phyloP scores from a whole-genome alignment of 148 eudicot species.

The Dysphania ambrosioides region DNA sequence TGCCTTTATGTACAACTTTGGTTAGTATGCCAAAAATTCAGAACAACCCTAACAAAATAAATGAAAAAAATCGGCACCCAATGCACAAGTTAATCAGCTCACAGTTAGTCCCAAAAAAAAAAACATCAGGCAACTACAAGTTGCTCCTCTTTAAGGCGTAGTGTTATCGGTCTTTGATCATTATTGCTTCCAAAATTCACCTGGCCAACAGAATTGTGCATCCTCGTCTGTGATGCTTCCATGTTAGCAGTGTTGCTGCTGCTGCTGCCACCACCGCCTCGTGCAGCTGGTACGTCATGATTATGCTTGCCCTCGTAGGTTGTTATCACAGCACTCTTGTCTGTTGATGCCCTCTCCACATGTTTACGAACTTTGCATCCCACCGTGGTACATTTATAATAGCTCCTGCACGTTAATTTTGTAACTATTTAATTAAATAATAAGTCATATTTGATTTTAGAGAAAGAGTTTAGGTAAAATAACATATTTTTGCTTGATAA shows the following conservation, averaged over 20 bases:
- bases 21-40: neutral
- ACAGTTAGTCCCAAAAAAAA: too few species aligned
- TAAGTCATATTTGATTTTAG: too few species aligned
- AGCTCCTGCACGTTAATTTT: conserved; percentile 74
- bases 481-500: too few species aligned
- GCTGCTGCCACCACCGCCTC: conserved; percentile 35
- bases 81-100: neutral
- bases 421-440: too few species aligned
- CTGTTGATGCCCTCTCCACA: conserved; percentile 78
- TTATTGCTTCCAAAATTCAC: conserved; percentile 29
- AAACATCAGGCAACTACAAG: conserved; percentile 23
- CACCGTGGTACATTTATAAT: conserved; percentile 69
- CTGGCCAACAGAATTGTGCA: conserved; percentile 13
- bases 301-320: conserved; percentile 89
- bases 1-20: neutral
- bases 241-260: conserved; percentile 8
- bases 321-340: conserved; percentile 69
- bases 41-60: neutral
- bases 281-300: conserved; percentile 61
- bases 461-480: too few species aligned
- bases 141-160: conserved; percentile 65
- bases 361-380: conserved; percentile 92
- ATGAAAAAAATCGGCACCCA: neutral
- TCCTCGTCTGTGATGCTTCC: conserved; percentile 13
- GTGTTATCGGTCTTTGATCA: conserved; percentile 36